Evolutionary conservation across 345 rosid genomes (phyloP).

Genomic region (Iberis pinnata): DNA sequence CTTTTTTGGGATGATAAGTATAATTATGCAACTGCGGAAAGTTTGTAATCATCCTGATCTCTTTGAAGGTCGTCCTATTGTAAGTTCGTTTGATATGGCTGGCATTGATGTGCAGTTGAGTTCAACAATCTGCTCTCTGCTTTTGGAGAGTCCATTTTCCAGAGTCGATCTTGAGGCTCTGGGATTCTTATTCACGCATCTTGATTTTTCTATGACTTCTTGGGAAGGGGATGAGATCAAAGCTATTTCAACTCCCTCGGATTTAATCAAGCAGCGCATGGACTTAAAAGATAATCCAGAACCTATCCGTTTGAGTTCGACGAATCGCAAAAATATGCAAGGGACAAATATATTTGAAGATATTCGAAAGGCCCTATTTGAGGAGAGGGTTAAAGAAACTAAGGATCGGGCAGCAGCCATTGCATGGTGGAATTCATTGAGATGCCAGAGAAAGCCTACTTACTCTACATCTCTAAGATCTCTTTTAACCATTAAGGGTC

Average conservation of each 20-base stretch:
- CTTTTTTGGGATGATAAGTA: constrained; percentile 98
- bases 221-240: constrained; percentile 84
- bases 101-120: constrained; percentile 72
- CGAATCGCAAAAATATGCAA: constrained; percentile 35
- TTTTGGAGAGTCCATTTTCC: constrained; percentile 57
- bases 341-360: constrained; percentile 84
- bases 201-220: constrained; percentile 70
- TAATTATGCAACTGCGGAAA: constrained; percentile 99
- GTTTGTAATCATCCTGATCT: constrained; percentile 99
- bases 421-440: constrained; percentile 99
- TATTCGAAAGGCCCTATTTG: constrained; percentile 60
- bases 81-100: constrained; percentile 91
- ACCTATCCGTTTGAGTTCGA: constrained; percentile 34
- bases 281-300: constrained; percentile 35
- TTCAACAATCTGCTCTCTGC: constrained; percentile 63
- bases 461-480: constrained; percentile 63
- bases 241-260: constrained; percentile 68
- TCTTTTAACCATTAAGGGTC: constrained; percentile 51
- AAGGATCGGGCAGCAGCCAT: constrained; percentile 71
- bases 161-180: constrained; percentile 50
- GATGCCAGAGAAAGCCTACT: constrained; percentile 75
- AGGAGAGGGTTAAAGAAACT: constrained; percentile 69
- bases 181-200: constrained; percentile 76
- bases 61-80: constrained; percentile 98
- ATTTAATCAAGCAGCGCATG: constrained; percentile 47